Percentiles rank a stretch among this genome's conserved stretches.
Conservation (phyloP, 2,329 filamentous ascomycete species). For the Clarireedia paspali region DNA sequence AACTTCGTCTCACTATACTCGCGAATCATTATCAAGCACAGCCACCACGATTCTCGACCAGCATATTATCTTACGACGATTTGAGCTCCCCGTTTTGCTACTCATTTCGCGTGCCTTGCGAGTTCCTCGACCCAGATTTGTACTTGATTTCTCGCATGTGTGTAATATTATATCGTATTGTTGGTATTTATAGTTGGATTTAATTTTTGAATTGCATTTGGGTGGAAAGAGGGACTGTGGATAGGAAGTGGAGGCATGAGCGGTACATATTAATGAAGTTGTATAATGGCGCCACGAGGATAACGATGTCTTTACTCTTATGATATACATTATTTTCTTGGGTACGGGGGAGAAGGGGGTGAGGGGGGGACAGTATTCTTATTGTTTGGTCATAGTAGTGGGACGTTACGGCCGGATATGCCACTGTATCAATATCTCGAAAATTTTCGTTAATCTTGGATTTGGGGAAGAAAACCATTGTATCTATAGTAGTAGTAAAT, state of each 20-base stretch:
- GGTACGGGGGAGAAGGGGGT: not conserved
- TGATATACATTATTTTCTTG: slow-evolving; percentile 2
- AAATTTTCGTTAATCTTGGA: not conserved
- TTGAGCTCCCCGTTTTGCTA: not conserved
- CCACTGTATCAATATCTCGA: not conserved
- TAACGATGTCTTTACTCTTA: not conserved
- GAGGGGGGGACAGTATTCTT: not conserved
- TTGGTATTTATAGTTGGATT: not conserved
- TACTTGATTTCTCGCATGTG: too few species aligned
- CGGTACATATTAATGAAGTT: slow-evolving; percentile 1
- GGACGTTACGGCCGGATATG: not conserved
- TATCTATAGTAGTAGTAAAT: not conserved
- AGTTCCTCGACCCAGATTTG: too few species aligned
- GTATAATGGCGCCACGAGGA: slow-evolving; percentile 4
- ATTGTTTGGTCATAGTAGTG: not conserved
- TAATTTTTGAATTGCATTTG: not conserved
- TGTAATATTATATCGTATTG: too few species aligned
- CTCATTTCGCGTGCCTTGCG: too few species aligned
- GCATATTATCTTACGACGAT: not conserved
- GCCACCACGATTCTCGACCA: not conserved
- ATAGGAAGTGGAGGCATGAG: not conserved
- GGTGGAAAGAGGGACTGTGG: not conserved
- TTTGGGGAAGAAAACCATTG: not conserved
- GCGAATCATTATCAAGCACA: not conserved
- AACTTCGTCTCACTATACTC: not conserved